Percentiles rank a stretch among this genome's conserved stretches.
Conservation (phyloP, 345 rosid species). For the Eucalyptus microcorys region DNA sequence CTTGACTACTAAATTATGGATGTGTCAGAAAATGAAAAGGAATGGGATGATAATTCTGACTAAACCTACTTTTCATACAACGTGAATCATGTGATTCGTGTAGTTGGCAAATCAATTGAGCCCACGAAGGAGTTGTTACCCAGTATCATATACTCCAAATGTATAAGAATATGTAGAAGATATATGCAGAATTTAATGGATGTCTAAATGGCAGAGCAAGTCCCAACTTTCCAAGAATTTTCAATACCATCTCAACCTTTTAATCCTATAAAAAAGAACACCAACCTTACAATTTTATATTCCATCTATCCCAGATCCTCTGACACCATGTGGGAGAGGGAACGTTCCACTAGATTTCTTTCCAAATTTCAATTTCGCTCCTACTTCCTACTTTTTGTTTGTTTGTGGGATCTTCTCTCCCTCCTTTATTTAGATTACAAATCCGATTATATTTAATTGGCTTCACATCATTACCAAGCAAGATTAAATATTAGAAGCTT, state of each 20-base stretch:
- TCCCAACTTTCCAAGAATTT: background rate
- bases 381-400: background rate
- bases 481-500: background rate
- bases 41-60: background rate
- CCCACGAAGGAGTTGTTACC: background rate
- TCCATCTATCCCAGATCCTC: background rate
- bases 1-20: background rate
- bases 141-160: background rate
- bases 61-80: background rate
- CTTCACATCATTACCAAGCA: background rate
- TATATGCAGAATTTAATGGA: background rate
- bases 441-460: background rate
- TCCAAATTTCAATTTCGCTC: background rate
- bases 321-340: background rate
- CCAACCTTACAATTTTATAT: background rate
- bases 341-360: background rate
- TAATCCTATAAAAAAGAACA: background rate
- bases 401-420: background rate
- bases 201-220: background rate
- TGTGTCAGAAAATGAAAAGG: background rate
- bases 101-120: background rate
- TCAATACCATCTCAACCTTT: background rate
- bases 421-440: background rate
- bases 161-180: background rate
- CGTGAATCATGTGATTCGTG: background rate